Evolutionary conservation across 2,329 filamentous ascomycete species (phyloP), one percentile per base, ranked within the genome.

Genomic region (Alternaria dauci): DNA sequence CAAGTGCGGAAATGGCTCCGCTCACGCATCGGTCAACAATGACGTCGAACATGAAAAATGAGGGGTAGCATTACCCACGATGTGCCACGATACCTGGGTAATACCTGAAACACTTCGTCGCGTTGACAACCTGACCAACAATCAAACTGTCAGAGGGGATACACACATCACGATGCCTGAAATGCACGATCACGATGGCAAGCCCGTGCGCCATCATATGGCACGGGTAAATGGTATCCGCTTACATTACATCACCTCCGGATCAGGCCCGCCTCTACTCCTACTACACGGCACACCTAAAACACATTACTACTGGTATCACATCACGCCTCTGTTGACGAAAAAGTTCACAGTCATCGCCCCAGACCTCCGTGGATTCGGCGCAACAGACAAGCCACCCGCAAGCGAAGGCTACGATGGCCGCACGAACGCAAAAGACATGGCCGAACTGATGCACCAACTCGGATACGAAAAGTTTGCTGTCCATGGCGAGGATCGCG

Each of bases 401-500:
- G 72, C 75, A 4, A 65, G 57, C 32, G 76, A 75, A 4, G 76
- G 78, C 43, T 80, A 80, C 63, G 76, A 78, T 58, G 76, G 71
- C 23, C 72, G 71, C 18, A 74, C 74, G 38, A 76, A 78, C 30
- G 77, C 75, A 4, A 67, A 73, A 6, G 76, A 79, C 62, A 72
- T 79, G 43, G 70, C 67, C 8, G 71, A 76, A 7, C 60, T 79
- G 46, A 79, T 79, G 68, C 39, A 50, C 5, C 58, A 62, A 25
- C 63, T 67, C 2, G 59, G 92, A 90, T 64, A 95, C 86, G 74
- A 90, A 92, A 79, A 94, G 90, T 78, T 94, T 89, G 44, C 91
- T 86, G 70, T 91, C 88, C 59, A 96, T 81, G 25, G 94, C 89
- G 65, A 69, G 48, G 65, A 68, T 38, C 61, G 65, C 2, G 65